Conservation (phyloP, 768 basidiomycete species). For the Calocybe cyanea region DNA sequence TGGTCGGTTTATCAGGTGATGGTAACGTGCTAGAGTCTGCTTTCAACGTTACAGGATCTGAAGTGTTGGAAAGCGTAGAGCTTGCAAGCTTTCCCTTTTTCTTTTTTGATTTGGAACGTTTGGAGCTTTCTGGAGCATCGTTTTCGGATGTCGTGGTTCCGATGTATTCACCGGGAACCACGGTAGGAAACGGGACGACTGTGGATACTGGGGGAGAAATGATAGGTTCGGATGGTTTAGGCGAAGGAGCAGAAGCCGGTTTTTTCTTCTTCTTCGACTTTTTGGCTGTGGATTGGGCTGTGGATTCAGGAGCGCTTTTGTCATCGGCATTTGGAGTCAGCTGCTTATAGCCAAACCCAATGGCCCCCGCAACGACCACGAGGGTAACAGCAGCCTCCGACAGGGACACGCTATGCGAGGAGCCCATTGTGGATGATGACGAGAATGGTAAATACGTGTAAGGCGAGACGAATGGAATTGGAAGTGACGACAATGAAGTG, state of each 20-base stretch:
- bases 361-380: constrained; percentile 35
- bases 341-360: constrained; percentile 37
- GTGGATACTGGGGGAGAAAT: constrained; percentile 5
- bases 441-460: no score
- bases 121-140: neutral
- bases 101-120: constrained; percentile 13
- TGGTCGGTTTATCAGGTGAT: neutral
- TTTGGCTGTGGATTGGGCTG: constrained; percentile 8
- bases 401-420: constrained; percentile 39
- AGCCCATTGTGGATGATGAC: constrained; percentile 46
- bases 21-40: neutral
- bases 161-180: constrained; percentile 47
- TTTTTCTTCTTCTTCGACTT: constrained; percentile 21
- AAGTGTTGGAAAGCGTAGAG: constrained; percentile 5
- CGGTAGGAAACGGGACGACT: constrained; percentile 30
- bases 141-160: constrained; percentile 1
- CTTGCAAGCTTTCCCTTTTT: constrained; percentile 34
- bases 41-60: neutral
- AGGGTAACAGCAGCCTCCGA: constrained; percentile 34
- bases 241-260: neutral
- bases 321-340: constrained; percentile 13
- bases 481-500: no score
- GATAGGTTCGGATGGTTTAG: neutral
- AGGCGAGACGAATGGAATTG: no score
- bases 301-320: neutral